Base-by-base conservation (phyloP, 352 stramenopile genomes). In the Pythium apleroticum region DNA sequence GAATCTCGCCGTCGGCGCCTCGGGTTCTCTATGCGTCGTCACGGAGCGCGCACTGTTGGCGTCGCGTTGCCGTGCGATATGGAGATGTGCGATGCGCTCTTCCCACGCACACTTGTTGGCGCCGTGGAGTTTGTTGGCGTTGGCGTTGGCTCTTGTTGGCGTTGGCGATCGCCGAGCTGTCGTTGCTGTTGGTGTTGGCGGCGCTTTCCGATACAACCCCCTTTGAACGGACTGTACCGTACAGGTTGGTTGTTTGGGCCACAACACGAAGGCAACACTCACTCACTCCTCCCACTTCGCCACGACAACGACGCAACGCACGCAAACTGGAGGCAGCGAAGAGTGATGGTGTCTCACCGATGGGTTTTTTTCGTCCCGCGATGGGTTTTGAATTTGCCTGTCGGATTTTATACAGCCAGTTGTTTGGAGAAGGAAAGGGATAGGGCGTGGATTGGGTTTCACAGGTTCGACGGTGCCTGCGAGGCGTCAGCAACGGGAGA, bases 391-490 rank as follows among this genome's bases (percentile, higher is more conserved):
- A 46, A 45, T 27, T 2, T 30, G 30, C 22, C 54, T 35, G 37
- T 39, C 37, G 54, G 37, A 52, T 4, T 60, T 60, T 60, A 60
- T 60, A 60, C 54, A 60, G 9, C 54, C 54, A 60, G 54, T 60
- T 60, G 37, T 41, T 30, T 0, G 3, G 27, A 4, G 20, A 14
- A 17, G n/a, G 14, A 41, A 58, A 46, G 24, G 28, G 52, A 46
- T 46, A 58, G 30, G 43, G n/a, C n/a, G n/a, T 50, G 43, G 15
- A 33, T 45, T 0, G 9, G 17, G 14, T 58, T 58, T 58, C 54
- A 48, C 20, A 60, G 54, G 39, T 43, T 57, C 4, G 6, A 14
- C 14, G 11, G n/a, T 24, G 30, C 30, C 2, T 54, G 24, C 14
- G 10, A 19, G 39, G 28, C 17, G 30, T 12, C 19, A 48, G 31